phyloP scores from a whole-genome alignment of 352 stramenopile species.

The Phytopythium delawarense region DNA sequence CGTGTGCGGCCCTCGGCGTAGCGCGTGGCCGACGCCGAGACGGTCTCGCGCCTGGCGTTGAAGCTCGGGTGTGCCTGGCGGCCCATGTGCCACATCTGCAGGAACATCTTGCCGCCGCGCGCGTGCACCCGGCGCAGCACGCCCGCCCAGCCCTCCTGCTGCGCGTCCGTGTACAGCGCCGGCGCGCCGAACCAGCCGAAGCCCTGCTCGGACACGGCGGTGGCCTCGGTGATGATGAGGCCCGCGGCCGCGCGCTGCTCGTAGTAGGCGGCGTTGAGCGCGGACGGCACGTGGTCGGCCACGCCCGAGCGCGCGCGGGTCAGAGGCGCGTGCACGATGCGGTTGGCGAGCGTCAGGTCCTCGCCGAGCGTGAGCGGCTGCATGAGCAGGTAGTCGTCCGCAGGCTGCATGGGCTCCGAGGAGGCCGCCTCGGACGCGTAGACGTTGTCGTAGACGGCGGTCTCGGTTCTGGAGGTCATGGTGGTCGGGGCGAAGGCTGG shows the following conservation, averaged over 20 bases:
- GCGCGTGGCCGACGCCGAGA: slow-evolving; percentile 33
- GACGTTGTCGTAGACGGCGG: background rate
- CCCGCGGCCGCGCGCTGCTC: slow-evolving; percentile 19
- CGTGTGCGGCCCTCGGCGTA: slow-evolving; percentile 19
- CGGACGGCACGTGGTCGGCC: slow-evolving; percentile 16
- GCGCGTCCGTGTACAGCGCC: slow-evolving; percentile 38
- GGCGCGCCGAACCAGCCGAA: slow-evolving; percentile 38
- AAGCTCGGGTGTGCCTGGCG: slow-evolving; percentile 37
- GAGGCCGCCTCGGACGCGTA: background rate
- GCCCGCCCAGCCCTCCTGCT: slow-evolving; percentile 34
- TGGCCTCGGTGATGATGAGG: slow-evolving; percentile 26
- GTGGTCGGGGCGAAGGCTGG: background rate
- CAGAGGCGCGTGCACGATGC: slow-evolving; percentile 33
- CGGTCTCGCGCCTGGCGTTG: slow-evolving; percentile 39
- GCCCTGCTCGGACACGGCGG: slow-evolving; percentile 25
- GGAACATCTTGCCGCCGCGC: slow-evolving; percentile 43
- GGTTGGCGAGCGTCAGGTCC: slow-evolving; percentile 33
- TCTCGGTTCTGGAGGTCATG: background rate
- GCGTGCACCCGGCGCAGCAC: slow-evolving; percentile 63
- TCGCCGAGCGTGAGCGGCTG: slow-evolving; percentile 17
- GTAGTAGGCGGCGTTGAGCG: slow-evolving; percentile 42
- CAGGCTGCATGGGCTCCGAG: background rate
- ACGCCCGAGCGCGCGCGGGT: slow-evolving; percentile 24
- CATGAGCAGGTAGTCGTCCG: slow-evolving; percentile 25
- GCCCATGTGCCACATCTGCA: slow-evolving; percentile 70